Evolutionary conservation across 202 grass and related monocot species (phyloP).

Genomic region (Sporobolus alterniflorus): DNA sequence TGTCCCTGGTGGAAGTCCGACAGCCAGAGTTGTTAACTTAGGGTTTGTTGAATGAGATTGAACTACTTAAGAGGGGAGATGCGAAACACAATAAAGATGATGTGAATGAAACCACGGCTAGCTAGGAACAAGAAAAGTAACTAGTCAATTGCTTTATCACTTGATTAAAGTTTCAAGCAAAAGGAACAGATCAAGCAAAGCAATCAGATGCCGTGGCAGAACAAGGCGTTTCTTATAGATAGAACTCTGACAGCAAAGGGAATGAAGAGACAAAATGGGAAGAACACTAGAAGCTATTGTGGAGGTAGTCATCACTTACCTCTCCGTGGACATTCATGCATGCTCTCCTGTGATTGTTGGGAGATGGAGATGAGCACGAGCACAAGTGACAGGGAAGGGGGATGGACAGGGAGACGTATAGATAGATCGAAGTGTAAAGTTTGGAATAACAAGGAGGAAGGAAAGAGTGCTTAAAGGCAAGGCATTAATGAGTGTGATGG

Average conservation of each 20-base stretch:
- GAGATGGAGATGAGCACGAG: neutral
- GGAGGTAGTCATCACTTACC: constrained; percentile 33
- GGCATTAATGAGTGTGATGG: constrained; percentile 65
- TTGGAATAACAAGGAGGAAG: constrained; percentile 54
- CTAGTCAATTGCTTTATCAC: neutral
- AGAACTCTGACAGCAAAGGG: neutral
- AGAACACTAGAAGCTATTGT: neutral
- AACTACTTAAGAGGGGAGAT: no score
- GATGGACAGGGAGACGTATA: constrained; percentile 20
- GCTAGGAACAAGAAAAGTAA: constrained; percentile 8
- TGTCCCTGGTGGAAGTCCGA: constrained; percentile 57
- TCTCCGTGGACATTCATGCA: constrained; percentile 94
- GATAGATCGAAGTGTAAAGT: constrained; percentile 44
- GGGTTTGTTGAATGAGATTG: no score
- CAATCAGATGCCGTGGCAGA: neutral
- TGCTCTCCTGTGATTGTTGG: constrained; percentile 51
- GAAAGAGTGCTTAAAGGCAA: constrained; percentile 96
- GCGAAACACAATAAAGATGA: neutral
- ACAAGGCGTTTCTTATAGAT: neutral
- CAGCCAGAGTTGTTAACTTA: neutral
- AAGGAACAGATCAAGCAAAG: constrained; percentile 5
- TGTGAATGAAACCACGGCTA: neutral
- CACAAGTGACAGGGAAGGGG: constrained; percentile 14
- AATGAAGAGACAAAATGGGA: constrained; percentile 2
- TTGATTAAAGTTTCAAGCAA: constrained; percentile 29